phyloP scores from a whole-genome alignment of 2,329 filamentous ascomycete species.

The Xylaria sp. region DNA sequence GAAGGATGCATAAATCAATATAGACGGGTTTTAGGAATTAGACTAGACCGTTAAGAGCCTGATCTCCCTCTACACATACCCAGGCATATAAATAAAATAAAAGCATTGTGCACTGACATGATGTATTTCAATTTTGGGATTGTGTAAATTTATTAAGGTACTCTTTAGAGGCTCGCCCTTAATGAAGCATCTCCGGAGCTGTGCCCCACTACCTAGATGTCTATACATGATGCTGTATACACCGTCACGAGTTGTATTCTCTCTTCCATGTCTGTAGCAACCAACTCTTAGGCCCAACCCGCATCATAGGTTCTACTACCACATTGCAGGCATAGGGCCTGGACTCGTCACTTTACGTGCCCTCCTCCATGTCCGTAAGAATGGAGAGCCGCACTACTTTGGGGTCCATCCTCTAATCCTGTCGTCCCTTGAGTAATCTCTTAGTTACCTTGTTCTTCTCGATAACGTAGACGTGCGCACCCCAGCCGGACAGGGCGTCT shows the following conservation, averaged over 20 bases:
- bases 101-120: slow-evolving; percentile 11
- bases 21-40: slow-evolving; percentile 43
- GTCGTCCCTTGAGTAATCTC: slow-evolving; percentile 95
- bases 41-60: slow-evolving; percentile 41
- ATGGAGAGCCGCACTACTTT: neutral
- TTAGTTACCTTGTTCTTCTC: slow-evolving; percentile 99
- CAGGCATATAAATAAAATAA: slow-evolving; percentile 21
- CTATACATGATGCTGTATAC: slow-evolving; percentile 34
- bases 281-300: slow-evolving; percentile 2
- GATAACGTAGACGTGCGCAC: slow-evolving; percentile 98
- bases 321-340: slow-evolving; percentile 3
- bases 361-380: neutral
- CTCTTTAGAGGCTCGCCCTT: slow-evolving; percentile 1
- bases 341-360: neutral
- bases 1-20: slow-evolving; percentile 50
- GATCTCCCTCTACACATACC: slow-evolving; percentile 25
- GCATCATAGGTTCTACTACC: slow-evolving; percentile 6
- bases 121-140: no score
- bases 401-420: slow-evolving; percentile 67
- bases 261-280: slow-evolving; percentile 15
- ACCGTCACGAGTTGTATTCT: slow-evolving; percentile 25
- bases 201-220: slow-evolving; percentile 19
- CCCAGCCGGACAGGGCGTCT: slow-evolving; percentile 97
- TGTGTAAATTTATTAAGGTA: neutral
- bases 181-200: slow-evolving; percentile 17